Evolutionary conservation across 2,329 filamentous ascomycete species (phyloP), one percentile per base, ranked within the genome.

Genomic region (Sporothrix schenckii): DNA sequence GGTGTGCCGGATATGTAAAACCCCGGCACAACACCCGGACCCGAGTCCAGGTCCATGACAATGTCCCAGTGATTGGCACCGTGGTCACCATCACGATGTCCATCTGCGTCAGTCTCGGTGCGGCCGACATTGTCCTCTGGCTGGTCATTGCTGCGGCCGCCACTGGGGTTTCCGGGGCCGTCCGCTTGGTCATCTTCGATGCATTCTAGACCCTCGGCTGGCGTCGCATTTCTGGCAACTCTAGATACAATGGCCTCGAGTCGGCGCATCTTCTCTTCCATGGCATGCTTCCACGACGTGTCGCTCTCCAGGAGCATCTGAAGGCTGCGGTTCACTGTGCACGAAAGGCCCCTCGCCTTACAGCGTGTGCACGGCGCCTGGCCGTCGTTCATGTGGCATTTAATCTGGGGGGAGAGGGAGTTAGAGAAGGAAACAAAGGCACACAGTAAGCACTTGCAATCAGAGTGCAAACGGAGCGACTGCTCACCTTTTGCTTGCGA

Each of bases 401-500:
- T 71, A 6, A 71, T 69, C 70, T 71, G 49, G 21, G 9, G 16
- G 16, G 34, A 24, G 24, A 24, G 24, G 24, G 24, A 2, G 24
- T 69, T n/a, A 47, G 49, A 13, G 9, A 56, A n/a, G 41, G 4
- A 11, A 21, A 49, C 21, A 30, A 30, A 56, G 7, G 34, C 34
- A 9, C 7, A 34, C 6, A 9, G 5, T 34, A 1, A 34, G 0
- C 34, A 34, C 34, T 34, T 34, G 34, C 34, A 34, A 7, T 34
- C 19, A 52, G n/a, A 9, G 16, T 19, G 19, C 9, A 5, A 44
- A 19, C 4, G 2, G 24, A 27, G 13, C 21, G 11, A 10, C 3
- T 21, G 34, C 11, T 41, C 47, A 75, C 76, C 74, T 81, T 80
- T 74, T 79, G 78, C 72, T 80, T 80, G 4, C 79, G 76, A 73